Conservation (phyloP, 306 rosid species). For the Nissolia schottii region DNA sequence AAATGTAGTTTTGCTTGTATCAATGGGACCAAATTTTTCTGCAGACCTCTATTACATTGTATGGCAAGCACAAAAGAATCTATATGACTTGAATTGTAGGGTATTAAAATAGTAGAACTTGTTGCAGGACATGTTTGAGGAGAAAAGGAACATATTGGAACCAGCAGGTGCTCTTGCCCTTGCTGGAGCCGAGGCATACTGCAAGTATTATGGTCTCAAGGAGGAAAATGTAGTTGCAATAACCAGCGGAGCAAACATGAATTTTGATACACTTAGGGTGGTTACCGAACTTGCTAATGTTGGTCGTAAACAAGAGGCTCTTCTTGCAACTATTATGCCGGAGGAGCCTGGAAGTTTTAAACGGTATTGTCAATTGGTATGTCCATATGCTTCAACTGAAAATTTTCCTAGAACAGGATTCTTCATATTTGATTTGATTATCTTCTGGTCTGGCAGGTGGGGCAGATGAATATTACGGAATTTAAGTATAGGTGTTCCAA, state of each 20-base stretch:
- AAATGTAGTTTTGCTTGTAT: background rate
- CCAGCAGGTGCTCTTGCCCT: constrained; percentile 98
- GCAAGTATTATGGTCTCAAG: constrained; percentile 80
- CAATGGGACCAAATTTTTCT: background rate
- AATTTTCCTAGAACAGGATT: background rate
- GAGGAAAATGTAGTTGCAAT: constrained; percentile 81
- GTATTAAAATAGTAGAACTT: constrained; percentile 14
- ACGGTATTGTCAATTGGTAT: constrained; percentile 73
- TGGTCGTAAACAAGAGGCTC: constrained; percentile 90
- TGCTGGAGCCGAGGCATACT: constrained; percentile 99
- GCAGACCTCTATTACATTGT: background rate
- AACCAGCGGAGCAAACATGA: constrained; percentile 98
- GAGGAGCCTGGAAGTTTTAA: constrained; percentile 93
- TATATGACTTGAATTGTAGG: background rate
- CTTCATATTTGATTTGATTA: constrained; percentile 14
- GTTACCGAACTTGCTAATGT: constrained; percentile 95
- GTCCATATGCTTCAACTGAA: constrained; percentile 15
- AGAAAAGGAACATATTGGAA: constrained; percentile 88
- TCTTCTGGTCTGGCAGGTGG: constrained; percentile 53
- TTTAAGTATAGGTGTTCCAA: constrained; percentile 74
- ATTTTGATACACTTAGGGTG: constrained; percentile 78
- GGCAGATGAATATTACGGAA: constrained; percentile 80
- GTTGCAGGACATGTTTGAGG: constrained; percentile 95
- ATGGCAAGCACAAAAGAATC: background rate
- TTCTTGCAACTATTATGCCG: constrained; percentile 66